phyloP scores from a whole-genome alignment of 2,329 filamentous ascomycete genomes.

The Colletotrichum abscissum region DNA sequence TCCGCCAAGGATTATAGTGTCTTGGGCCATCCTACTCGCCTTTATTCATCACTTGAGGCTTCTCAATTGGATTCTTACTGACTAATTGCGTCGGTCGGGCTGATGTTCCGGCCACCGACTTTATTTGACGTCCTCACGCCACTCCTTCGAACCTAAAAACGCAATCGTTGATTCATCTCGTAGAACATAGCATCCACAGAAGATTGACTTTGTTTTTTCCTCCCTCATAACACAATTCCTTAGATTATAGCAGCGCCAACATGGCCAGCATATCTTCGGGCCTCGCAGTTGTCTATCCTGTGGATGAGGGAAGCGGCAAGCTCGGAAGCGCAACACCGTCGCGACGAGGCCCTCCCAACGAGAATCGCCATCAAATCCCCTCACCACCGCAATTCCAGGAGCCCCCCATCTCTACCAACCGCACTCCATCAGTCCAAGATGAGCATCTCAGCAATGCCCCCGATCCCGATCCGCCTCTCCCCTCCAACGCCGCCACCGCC shows the following conservation, averaged over 20 bases:
- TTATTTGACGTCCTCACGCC: not conserved
- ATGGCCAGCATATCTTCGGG: not conserved
- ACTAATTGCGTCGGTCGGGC: not conserved
- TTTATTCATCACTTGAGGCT: not conserved
- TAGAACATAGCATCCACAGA: not conserved
- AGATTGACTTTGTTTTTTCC: not conserved
- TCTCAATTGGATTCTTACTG: not conserved
- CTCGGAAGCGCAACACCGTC: not conserved
- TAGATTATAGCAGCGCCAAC: not conserved
- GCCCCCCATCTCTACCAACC: not conserved
- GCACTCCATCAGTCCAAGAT: not conserved
- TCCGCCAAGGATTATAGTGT: not conserved
- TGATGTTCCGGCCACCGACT: not conserved
- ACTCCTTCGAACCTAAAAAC: no score
- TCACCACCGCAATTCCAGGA: not conserved
- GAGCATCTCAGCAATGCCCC: not conserved
- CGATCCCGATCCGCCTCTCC: not conserved
- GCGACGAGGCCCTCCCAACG: not conserved
- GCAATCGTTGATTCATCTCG: not conserved
- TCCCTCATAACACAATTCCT: not conserved
- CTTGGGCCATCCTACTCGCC: not conserved
- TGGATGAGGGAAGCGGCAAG: not conserved
- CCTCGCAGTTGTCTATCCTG: constrained; percentile 1
- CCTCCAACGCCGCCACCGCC: not conserved
- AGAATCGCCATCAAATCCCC: not conserved